phyloP scores from a whole-genome alignment of 2,329 filamentous ascomycete species.

The Scolecobasidium constrictum region DNA sequence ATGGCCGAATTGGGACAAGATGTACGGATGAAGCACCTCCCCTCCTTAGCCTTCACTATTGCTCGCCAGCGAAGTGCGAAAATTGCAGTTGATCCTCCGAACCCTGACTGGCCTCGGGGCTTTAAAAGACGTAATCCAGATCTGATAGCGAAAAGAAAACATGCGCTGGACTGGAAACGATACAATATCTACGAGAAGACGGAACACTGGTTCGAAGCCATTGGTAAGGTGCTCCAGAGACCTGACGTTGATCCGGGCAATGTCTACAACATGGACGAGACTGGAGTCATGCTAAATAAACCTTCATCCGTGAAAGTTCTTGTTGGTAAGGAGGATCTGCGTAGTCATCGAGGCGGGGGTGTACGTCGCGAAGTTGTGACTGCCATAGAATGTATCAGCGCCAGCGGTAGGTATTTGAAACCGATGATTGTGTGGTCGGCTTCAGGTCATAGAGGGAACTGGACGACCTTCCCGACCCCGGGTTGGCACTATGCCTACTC shows the following conservation, averaged over 20 bases:
- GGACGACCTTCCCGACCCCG: conserved; percentile 13
- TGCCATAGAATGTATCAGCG: conserved; percentile 7
- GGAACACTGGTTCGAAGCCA: conserved; percentile 12
- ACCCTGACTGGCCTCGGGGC: conserved; percentile 13
- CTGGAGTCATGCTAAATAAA: conserved; percentile 6
- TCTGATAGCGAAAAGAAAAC: conserved; percentile 12
- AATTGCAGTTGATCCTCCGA: not conserved
- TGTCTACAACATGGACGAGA: conserved; percentile 14
- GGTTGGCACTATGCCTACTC: conserved; percentile 14
- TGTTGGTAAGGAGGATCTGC: conserved; percentile 7
- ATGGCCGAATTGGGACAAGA: conserved; percentile 14
- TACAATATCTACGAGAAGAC: conserved; percentile 12
- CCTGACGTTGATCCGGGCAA: conserved; percentile 10
- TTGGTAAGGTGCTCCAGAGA: conserved; percentile 11
- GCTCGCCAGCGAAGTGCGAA: not conserved
- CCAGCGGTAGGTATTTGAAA: conserved; percentile 6
- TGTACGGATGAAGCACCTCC: conserved; percentile 15
- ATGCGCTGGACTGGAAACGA: conserved; percentile 16
- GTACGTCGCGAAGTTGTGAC: conserved; percentile 6
- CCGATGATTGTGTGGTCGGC: conserved; percentile 9
- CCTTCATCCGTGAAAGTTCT: conserved; percentile 6
- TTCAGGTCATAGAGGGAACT: conserved; percentile 3
- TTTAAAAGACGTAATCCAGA: conserved; percentile 14
- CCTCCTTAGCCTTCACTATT: conserved; percentile 10
- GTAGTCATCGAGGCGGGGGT: conserved; percentile 7